Conservation (phyloP, 164 flowering plant species). For the Hamamelis virginiana region DNA sequence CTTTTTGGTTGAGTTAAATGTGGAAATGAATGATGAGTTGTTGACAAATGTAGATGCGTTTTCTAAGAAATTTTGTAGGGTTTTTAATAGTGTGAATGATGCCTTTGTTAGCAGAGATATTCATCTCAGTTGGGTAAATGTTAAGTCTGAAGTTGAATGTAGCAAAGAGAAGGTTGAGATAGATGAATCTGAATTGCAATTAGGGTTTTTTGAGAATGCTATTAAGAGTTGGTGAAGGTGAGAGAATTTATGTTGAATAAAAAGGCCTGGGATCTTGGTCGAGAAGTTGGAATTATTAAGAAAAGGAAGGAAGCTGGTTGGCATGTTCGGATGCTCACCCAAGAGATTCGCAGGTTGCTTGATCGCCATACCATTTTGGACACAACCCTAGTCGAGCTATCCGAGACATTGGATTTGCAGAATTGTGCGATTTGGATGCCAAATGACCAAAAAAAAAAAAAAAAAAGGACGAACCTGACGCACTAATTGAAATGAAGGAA, state of each 20-base stretch:
- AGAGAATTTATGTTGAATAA: too few species aligned
- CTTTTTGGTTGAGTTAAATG: slow-evolving; percentile 32
- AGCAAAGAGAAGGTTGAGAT: slow-evolving; percentile 8
- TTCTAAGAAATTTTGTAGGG: slow-evolving; percentile 26
- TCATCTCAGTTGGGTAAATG: slow-evolving; percentile 76
- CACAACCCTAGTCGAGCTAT: too few species aligned
- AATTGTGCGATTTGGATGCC: too few species aligned
- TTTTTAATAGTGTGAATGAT: slow-evolving; percentile 49
- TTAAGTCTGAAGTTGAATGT: slow-evolving; percentile 27
- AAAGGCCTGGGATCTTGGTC: slow-evolving; percentile 87
- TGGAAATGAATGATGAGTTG: too few species aligned
- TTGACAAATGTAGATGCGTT: slow-evolving; percentile 31
- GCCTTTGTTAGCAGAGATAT: slow-evolving; percentile 58
- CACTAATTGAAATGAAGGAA: too few species aligned
- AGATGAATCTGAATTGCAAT: slow-evolving; percentile 7
- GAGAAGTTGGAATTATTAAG: slow-evolving; percentile 15
- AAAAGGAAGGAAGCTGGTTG: too few species aligned
- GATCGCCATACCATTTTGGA: too few species aligned
- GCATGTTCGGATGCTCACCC: too few species aligned
- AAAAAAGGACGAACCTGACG: too few species aligned
- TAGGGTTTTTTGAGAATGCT: slow-evolving; percentile 32
- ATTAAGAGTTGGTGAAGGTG: slow-evolving; percentile 46
- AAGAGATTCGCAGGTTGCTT: too few species aligned
- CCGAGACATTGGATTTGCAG: too few species aligned
- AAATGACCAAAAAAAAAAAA: too few species aligned